Conservation (phyloP, 495 filamentous ascomycete genomes). For the Aspergillus ellipticus region DNA sequence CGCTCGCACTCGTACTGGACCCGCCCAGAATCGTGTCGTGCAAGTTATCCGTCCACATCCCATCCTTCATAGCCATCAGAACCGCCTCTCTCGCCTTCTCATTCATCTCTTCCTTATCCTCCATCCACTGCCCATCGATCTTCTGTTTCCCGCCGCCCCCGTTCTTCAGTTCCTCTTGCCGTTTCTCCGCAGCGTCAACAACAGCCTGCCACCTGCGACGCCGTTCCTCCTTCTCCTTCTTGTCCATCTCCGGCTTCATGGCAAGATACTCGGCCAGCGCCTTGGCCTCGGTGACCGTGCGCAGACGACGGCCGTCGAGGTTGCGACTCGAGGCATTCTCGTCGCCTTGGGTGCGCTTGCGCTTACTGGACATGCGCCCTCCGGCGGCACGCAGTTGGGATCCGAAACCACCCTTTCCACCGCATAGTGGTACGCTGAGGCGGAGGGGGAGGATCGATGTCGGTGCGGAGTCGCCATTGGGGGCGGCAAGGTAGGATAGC, state of each 20-base stretch:
- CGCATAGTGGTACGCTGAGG: slow-evolving; percentile 68
- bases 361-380: slow-evolving; percentile 92
- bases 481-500: slow-evolving; percentile 20
- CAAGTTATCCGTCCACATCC: slow-evolving; percentile 48
- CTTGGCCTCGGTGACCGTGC: slow-evolving; percentile 93
- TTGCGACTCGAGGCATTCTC: slow-evolving; percentile 87
- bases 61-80: slow-evolving; percentile 66
- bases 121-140: slow-evolving; percentile 88
- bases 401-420: slow-evolving; percentile 96
- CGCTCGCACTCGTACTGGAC: slow-evolving; percentile 50
- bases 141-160: slow-evolving; percentile 64
- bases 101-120: slow-evolving; percentile 80
- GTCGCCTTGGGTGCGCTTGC: slow-evolving; percentile 81
- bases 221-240: slow-evolving; percentile 81
- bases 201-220: slow-evolving; percentile 78
- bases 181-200: slow-evolving; percentile 74
- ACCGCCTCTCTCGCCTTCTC: slow-evolving; percentile 85
- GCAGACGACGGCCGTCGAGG: slow-evolving; percentile 83
- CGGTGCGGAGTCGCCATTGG: slow-evolving; percentile 36
- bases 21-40: slow-evolving; percentile 39
- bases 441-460: slow-evolving; percentile 78
- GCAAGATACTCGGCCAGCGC: slow-evolving; percentile 91
- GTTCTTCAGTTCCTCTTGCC: slow-evolving; percentile 70
- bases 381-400: slow-evolving; percentile 95
- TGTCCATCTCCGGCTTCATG: slow-evolving; percentile 95